A percentile compares a stretch with the other conserved stretches of the same genome.
Evolutionary conservation across 1,284 basidiomycete species (phyloP).

Genomic region (Neonothopanus nambi): DNA sequence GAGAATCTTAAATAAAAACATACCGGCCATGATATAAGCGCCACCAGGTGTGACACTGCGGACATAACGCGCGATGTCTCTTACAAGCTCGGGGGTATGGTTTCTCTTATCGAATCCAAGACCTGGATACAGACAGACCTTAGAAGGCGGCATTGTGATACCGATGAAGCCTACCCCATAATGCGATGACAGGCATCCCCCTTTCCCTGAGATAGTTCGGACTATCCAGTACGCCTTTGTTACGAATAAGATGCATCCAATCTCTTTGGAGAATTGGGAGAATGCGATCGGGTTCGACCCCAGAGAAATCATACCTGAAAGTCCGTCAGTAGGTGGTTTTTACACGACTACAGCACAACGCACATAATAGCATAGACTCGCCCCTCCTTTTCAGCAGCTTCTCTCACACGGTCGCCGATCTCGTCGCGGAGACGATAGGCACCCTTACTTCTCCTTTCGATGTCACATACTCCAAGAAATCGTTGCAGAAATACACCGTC

Average conservation of each 20-base stretch:
- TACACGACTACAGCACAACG: constrained; percentile 27
- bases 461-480: constrained; percentile 64
- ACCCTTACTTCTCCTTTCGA: constrained; percentile 52
- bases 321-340: constrained; percentile 9
- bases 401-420: constrained; percentile 64
- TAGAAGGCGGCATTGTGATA: neutral
- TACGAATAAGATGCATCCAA: constrained; percentile 65
- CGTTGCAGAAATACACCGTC: constrained; percentile 79
- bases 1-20: neutral
- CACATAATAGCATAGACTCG: constrained; percentile 80
- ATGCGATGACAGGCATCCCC: constrained; percentile 62
- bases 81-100: constrained; percentile 62
- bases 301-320: constrained; percentile 74
- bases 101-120: constrained; percentile 64
- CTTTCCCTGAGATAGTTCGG: constrained; percentile 70
- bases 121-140: constrained; percentile 36
- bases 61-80: constrained; percentile 54
- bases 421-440: constrained; percentile 67
- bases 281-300: constrained; percentile 61
- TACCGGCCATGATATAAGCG: constrained; percentile 65
- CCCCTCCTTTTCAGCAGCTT: constrained; percentile 74
- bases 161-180: constrained; percentile 56
- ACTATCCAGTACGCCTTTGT: constrained; percentile 62
- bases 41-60: constrained; percentile 65
- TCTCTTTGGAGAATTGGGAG: constrained; percentile 61